Conservation (phyloP, 1,284 basidiomycete genomes). For the Agroathelia rolfsii region DNA sequence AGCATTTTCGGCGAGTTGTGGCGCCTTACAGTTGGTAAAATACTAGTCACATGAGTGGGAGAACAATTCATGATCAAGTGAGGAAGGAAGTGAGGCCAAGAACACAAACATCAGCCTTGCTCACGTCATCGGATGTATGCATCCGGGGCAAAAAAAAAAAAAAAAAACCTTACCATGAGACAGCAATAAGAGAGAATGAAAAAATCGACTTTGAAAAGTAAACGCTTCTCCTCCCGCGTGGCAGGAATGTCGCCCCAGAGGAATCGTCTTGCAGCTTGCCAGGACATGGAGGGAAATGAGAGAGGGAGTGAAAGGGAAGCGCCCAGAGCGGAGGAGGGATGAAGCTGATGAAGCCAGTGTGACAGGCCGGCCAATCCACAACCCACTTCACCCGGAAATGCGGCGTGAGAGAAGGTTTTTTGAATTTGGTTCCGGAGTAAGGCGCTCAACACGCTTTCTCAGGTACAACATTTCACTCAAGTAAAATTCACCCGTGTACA, state of each 20-base stretch:
- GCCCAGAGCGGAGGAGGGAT: neutral
- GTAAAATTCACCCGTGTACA: no score
- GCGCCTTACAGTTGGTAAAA: constrained; percentile 48
- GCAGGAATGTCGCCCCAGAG: constrained; percentile 21
- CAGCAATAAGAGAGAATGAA: constrained; percentile 64
- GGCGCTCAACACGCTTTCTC: no score
- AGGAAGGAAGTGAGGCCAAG: constrained; percentile 7
- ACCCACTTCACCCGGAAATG: no score
- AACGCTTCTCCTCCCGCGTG: constrained; percentile 32
- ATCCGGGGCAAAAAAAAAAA: constrained; percentile 1
- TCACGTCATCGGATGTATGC: constrained; percentile 11
- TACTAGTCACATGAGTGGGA: constrained; percentile 31
- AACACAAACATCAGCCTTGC: constrained; percentile 5
- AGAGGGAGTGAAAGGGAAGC: neutral
- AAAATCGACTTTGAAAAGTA: constrained; percentile 51
- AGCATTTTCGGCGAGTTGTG: neutral
- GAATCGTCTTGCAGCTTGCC: constrained; percentile 9
- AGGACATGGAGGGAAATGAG: neutral
- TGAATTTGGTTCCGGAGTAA: no score
- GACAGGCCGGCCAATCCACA: neutral
- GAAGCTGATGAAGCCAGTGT: neutral
- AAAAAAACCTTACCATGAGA: constrained; percentile 40
- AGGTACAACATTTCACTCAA: no score
- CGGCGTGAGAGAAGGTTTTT: no score
- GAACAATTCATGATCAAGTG: constrained; percentile 6